Evolutionary conservation across 129 eudicot genomes (phyloP).

Genomic region (Artemisia argyi): DNA sequence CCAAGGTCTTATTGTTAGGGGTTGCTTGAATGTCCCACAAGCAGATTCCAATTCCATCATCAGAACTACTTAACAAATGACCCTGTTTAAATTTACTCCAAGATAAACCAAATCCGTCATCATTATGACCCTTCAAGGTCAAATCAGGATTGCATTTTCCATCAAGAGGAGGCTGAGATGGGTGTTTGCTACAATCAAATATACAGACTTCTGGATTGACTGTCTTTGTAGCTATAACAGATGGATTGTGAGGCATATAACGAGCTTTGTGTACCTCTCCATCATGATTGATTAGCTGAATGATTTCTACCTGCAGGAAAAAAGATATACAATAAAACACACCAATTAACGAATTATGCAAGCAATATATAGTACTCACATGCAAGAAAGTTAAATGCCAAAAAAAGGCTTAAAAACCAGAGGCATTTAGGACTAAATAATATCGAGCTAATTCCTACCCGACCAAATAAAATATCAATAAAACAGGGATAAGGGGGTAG

Average conservation of each 20-base stretch:
- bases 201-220: constrained; percentile 87
- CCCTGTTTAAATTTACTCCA: constrained; percentile 95
- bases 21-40: constrained; percentile 89
- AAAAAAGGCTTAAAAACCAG: too few relatives aligned
- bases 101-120: constrained; percentile 91
- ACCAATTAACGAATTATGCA: not conserved
- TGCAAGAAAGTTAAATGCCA: too few relatives aligned
- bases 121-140: constrained; percentile 81
- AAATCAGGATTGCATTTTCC: constrained; percentile 90
- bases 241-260: constrained; percentile 91
- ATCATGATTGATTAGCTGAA: constrained; percentile 90
- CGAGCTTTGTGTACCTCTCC: constrained; percentile 99
- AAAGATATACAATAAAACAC: constrained; percentile 2
- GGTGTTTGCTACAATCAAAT: constrained; percentile 93
- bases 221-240: constrained; percentile 90
- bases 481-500: too few relatives aligned
- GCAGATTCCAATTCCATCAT: constrained; percentile 96
- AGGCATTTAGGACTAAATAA: too few relatives aligned
- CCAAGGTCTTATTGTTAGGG: constrained; percentile 74
- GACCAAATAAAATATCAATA: too few relatives aligned
- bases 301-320: constrained; percentile 74
- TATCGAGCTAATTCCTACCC: too few relatives aligned
- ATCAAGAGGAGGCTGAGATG: constrained; percentile 83
- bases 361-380: too few relatives aligned
- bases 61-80: constrained; percentile 88